Base-by-base conservation (phyloP, 164 flowering plant genomes). In the Cinnamomum micranthum region DNA sequence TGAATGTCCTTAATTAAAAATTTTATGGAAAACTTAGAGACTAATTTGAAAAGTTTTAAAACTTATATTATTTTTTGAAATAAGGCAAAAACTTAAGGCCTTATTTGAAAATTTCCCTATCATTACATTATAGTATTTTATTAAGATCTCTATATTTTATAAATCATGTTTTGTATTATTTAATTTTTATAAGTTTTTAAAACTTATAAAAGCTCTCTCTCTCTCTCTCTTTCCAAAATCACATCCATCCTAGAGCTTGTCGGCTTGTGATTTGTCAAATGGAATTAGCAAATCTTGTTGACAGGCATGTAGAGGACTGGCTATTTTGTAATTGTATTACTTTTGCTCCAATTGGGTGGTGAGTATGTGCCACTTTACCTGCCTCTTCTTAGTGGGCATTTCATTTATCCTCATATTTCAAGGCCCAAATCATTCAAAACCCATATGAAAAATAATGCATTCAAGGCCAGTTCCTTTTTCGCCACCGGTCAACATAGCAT, bases 221-320 rank as follows among this genome's bases (percentile, higher is more conserved):
- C 69, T 59, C 60, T 20, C 73, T 50, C 75, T 20, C 73, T 50
- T 73, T 20, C 69, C 17, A 20, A 70, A 24, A 73, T 69, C 60
- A 72, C 64, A 75, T 72, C 74, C 63, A 68, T 10, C 23, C 35
- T 68, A 62, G 60, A 71, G 67, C 33, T 72, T 75, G 75, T 75
- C 69, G 63, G 62, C 20, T 27, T 27, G 74, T 65, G 64, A 65
- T 41, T 74, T 75, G 68, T 68, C 74, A 51, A 59, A 62, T 62
- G 76, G 71, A 55, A 70, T 65, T 63, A 72, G 27, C 52, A 73
- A 76, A 68, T 72, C 70, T 68, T 64, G 74, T 65, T 50, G 73
- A 70, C 69, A 74, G 76, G 78, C 80, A 78, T 78, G 83, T 78
- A 80, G 73, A 62, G 71, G 70, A 65, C 69, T 70, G 68, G 69